A percentile compares a stretch with the other conserved stretches of the same genome.
These are phyloP conservation scores for Flaveria sonorensis DNA, from an alignment of 129 eudicot species.

Conservation along the genomic window DNA sequence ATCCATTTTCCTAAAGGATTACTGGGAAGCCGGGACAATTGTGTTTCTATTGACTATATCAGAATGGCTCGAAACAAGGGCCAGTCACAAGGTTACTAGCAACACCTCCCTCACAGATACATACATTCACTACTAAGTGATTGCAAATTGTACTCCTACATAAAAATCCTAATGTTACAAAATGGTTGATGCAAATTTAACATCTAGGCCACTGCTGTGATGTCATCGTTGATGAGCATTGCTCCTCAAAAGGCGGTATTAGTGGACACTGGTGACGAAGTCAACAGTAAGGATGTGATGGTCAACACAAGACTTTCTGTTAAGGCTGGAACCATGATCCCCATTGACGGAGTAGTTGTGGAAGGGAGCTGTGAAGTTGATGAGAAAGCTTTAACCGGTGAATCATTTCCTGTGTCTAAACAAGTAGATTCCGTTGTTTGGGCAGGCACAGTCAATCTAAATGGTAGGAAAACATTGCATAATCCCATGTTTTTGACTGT, in stretches of 20 bases:
- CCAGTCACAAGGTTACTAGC: conserved; percentile 58
- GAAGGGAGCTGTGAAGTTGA: conserved; percentile 91
- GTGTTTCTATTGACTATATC: conserved; percentile 62
- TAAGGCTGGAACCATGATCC: conserved; percentile 83
- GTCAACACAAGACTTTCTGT: conserved; percentile 75
- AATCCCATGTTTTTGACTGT: not conserved
- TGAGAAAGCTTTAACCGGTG: conserved; percentile 87
- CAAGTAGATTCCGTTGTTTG: conserved; percentile 72
- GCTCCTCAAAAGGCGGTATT: conserved; percentile 78
- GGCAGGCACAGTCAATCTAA: conserved; percentile 93
- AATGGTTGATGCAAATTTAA: not conserved
- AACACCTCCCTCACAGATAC: not conserved
- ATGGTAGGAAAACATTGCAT: conserved; percentile 48
- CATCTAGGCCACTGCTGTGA: conserved; percentile 70
- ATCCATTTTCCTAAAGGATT: conserved; percentile 53
- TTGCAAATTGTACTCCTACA: not conserved
- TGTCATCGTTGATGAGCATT: conserved; percentile 73
- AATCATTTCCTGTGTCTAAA: conserved; percentile 79
- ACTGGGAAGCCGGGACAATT: conserved; percentile 74
- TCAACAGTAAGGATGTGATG: conserved; percentile 57
- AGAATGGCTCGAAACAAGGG: conserved; percentile 73
- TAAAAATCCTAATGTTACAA: not conserved
- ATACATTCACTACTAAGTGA: not conserved
- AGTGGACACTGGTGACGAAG: conserved; percentile 75
- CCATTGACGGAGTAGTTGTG: conserved; percentile 80